Evolutionary conservation across 441 rosid species (phyloP), one percentile per base, ranked within the genome.

Genomic region (Sinapis alba): DNA sequence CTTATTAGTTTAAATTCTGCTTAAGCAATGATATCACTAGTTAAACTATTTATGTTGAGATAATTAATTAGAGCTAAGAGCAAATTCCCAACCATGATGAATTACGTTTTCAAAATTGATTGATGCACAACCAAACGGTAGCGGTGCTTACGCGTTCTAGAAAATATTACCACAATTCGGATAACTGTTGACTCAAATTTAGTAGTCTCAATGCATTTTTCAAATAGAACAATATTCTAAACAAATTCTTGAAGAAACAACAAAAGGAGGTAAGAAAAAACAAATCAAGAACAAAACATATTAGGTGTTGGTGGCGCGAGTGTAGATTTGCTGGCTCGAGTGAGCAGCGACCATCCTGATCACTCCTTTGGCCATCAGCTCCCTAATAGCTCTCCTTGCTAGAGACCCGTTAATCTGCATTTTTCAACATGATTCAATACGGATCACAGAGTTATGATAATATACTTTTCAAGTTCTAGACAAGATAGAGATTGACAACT

Each of bases 311-410:
- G 86, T 81, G 27, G 86, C 84, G 65, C 84, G 79, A 27, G 86
- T 83, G 79, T 83, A 81, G 61, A 83, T 83, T 80, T 86, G 90
- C 81, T 86, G 90, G 79, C 90, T 82, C 0, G 88, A 74, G 73
- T 84, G 88, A 26, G 86, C 80, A 15, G 83, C 78, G 1, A 86
- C 84, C 90, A 84, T 86, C 80, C 90, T 77, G 65, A 84, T 84
- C 70, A 81, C 68, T 53, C 90, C 90, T 71, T 83, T 83, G 0
- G 90, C 88, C 90, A 86, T 86, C 24, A 84, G 78, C 78, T 85
- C 90, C 78, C 73, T 80, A 28, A 86, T 86, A 5, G 90, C 88
- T 72, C 76, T 76, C 69, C 90, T 78, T 2, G 88, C 88, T 50
- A 86, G 75, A 1, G 90, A 86, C 2, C 90, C 90, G 30, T 64